Evolutionary conservation across 2,329 filamentous ascomycete genomes (phyloP).

Genomic region (Clarireedia paspali): DNA sequence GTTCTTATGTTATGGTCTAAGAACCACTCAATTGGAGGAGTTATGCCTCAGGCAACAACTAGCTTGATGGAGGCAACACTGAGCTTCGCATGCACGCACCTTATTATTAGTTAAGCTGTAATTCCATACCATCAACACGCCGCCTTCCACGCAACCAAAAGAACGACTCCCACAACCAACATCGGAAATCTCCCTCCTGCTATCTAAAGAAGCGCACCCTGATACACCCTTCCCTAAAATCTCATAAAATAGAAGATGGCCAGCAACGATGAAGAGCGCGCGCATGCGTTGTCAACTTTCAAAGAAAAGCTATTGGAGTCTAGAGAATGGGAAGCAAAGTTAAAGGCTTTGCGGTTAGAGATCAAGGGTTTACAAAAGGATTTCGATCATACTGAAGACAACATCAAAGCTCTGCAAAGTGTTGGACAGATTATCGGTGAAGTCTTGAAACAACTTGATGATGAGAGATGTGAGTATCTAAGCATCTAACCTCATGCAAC

Average conservation of each 20-base stretch:
- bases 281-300: slow-evolving; percentile 69
- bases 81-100: slow-evolving; percentile 10
- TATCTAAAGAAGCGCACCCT: neutral
- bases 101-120: neutral
- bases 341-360: slow-evolving; percentile 87
- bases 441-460: slow-evolving; percentile 96
- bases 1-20: neutral
- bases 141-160: slow-evolving; percentile 3
- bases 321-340: slow-evolving; percentile 96
- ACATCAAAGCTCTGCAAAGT: slow-evolving; percentile 98
- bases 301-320: slow-evolving; percentile 83
- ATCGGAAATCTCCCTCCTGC: neutral
- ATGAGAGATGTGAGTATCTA: slow-evolving; percentile 79
- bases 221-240: neutral
- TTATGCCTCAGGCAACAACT: neutral
- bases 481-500: neutral
- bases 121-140: slow-evolving; percentile 4
- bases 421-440: slow-evolving; percentile 99
- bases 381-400: slow-evolving; percentile 95
- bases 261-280: slow-evolving; percentile 42
- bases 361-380: slow-evolving; percentile 94
- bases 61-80: slow-evolving; percentile 2
- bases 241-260: slow-evolving; percentile 3
- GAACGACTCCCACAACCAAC: neutral
- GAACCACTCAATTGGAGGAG: too few relatives aligned